Evolutionary conservation across 371 early-diverging fungal genomes (phyloP).

Genomic region (Mucor velutinosus): DNA sequence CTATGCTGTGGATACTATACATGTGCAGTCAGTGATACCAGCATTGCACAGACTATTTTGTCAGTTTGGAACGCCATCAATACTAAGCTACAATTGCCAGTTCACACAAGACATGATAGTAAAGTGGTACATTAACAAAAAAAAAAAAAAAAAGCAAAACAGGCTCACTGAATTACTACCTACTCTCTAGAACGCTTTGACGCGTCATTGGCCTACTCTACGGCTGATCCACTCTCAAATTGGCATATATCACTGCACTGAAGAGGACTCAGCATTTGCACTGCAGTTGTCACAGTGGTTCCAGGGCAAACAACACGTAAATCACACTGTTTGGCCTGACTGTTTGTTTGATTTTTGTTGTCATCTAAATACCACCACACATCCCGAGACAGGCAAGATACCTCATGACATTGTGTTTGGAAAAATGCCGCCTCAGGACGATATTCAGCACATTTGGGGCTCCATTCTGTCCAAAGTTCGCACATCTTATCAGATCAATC

Average conservation of each 20-base stretch:
- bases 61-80: background rate
- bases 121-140: background rate
- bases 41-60: background rate
- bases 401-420: conserved; percentile 2
- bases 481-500: background rate
- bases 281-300: background rate
- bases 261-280: background rate
- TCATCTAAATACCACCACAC: background rate
- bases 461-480: background rate
- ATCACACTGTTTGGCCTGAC: background rate
- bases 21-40: background rate
- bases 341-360: background rate
- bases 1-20: background rate
- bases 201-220: background rate
- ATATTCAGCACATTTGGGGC: background rate
- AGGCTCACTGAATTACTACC: background rate
- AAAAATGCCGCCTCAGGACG: background rate
- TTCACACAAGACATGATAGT: background rate
- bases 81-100: background rate
- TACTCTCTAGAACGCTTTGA: background rate
- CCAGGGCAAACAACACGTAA: background rate
- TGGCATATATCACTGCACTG: background rate
- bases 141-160: too few species aligned
- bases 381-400: conserved; percentile 3
- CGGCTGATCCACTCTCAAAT: background rate